A percentile compares a stretch with the other conserved stretches of the same genome.
These are phyloP conservation scores for Auricularia sp. DNA, from an alignment of 768 basidiomycete species.

Conservation along the genomic window DNA sequence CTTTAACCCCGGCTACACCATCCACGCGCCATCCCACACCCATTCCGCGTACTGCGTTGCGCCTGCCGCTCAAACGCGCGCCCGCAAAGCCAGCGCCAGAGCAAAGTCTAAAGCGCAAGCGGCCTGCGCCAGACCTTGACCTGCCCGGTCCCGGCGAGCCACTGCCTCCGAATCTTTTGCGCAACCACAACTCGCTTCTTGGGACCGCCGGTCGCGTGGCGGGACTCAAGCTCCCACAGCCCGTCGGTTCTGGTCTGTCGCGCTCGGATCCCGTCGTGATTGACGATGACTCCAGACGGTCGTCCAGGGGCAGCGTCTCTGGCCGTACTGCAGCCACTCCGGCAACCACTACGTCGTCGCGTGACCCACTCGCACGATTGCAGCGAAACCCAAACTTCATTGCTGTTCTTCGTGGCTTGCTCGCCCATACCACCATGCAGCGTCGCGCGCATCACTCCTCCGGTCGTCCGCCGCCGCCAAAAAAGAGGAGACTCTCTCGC, in stretches of 20 bases:
- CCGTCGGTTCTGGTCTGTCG: conserved; percentile 38
- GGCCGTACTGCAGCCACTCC: no score
- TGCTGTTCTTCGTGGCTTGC: background rate
- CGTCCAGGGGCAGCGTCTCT: no score
- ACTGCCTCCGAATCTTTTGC: conserved; percentile 57
- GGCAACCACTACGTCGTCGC: no score
- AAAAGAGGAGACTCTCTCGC: conserved; percentile 51
- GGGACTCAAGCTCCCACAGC: conserved; percentile 44
- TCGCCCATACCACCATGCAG: background rate
- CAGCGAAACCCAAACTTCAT: background rate
- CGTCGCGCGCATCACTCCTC: conserved; percentile 1
- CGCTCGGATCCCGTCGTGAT: conserved; percentile 61
- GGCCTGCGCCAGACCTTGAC: conserved; percentile 7
- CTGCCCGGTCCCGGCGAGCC: conserved; percentile 56
- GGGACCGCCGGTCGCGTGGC: conserved; percentile 65
- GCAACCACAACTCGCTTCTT: conserved; percentile 61
- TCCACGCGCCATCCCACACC: background rate
- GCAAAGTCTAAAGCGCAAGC: background rate
- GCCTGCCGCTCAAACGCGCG: background rate
- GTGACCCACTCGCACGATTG: no score
- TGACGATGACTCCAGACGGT: conserved; percentile 32
- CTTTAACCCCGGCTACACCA: background rate
- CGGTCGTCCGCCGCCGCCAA: conserved; percentile 25
- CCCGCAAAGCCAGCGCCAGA: background rate
- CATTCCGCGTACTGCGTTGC: background rate